phyloP scores from a whole-genome alignment of 1,284 basidiomycete species.

The Baeospora myosura region DNA sequence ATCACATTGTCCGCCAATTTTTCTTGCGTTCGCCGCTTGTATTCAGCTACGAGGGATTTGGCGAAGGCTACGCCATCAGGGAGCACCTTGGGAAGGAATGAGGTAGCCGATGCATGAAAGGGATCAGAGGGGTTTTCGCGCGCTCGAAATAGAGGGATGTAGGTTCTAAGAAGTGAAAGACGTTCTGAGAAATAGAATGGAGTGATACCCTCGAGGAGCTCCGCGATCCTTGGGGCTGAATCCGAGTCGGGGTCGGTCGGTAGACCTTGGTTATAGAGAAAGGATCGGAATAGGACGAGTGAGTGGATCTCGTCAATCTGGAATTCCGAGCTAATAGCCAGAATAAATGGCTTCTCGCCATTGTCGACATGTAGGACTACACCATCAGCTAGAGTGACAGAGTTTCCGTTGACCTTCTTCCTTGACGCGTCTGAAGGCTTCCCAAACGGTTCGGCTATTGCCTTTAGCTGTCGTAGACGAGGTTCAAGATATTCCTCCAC shows the following conservation, averaged over 20 bases:
- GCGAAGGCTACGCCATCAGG: conserved; percentile 56
- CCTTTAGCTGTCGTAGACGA: conserved; percentile 48
- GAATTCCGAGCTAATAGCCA: conserved; percentile 64
- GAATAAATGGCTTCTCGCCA: conserved; percentile 59
- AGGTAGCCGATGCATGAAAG: conserved; percentile 45
- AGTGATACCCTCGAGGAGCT: conserved; percentile 64
- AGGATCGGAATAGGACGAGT: conserved; percentile 64
- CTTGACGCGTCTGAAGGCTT: conserved; percentile 59
- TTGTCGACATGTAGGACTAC: conserved; percentile 54
- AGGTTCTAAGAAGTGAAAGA: conserved; percentile 50
- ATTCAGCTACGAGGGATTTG: conserved; percentile 48
- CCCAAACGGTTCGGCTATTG: conserved; percentile 56
- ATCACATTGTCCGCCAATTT: conserved; percentile 44
- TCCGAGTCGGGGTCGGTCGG: conserved; percentile 40
- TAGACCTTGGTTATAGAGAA: conserved; percentile 73
- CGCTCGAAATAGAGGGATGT: conserved; percentile 58
- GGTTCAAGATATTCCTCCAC: conserved; percentile 48
- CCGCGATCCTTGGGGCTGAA: conserved; percentile 40
- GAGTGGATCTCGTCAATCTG: conserved; percentile 73
- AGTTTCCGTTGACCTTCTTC: conserved; percentile 57
- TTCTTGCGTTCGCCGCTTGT: conserved; percentile 46
- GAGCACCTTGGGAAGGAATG: conserved; percentile 53
- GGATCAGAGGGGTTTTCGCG: conserved; percentile 49
- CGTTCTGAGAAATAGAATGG: conserved; percentile 78
- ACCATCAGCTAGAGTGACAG: conserved; percentile 58